Percentiles rank a stretch among this genome's conserved stretches.
Conservation (phyloP, 495 filamentous ascomycete genomes). For the Hyaloscypha bicolor region DNA sequence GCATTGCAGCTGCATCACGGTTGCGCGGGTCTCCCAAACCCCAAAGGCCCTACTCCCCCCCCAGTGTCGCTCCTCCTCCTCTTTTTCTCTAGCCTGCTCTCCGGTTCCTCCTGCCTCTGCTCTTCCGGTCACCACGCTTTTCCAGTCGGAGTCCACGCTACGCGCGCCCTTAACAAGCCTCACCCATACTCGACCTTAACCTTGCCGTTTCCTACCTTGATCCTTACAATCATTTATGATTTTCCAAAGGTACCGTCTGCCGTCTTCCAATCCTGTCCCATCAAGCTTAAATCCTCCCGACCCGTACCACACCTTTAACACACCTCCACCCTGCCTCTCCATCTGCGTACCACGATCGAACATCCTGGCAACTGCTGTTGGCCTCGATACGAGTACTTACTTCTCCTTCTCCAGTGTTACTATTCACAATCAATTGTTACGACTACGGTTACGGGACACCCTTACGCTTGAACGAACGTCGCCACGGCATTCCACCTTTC, state of each 20-base stretch:
- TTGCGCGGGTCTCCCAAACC: slow-evolving; percentile 1
- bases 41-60: background rate
- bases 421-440: slow-evolving; percentile 16
- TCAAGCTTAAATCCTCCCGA: slow-evolving; percentile 19
- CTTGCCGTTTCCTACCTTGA: background rate
- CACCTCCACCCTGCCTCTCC: slow-evolving; percentile 16
- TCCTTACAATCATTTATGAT: background rate
- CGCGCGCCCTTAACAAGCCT: slow-evolving; percentile 4
- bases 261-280: background rate
- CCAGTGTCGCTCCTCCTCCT: background rate
- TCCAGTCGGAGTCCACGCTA: background rate
- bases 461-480: slow-evolving; percentile 1
- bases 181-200: slow-evolving; percentile 6
- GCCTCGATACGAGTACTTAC: slow-evolving; percentile 7
- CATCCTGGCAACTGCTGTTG: slow-evolving; percentile 12
- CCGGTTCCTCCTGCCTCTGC: background rate
- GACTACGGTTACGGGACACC: slow-evolving; percentile 8
- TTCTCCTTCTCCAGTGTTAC: background rate
- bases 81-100: background rate
- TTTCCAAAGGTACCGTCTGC: background rate
- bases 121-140: background rate
- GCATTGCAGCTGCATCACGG: background rate
- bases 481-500: slow-evolving; percentile 4
- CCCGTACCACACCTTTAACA: slow-evolving; percentile 27
- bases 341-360: background rate